A percentile compares a stretch with the other conserved stretches of the same genome.
phyloP scores from a whole-genome alignment of 2,329 filamentous ascomycete species.

The Colletotrichum tanaceti region DNA sequence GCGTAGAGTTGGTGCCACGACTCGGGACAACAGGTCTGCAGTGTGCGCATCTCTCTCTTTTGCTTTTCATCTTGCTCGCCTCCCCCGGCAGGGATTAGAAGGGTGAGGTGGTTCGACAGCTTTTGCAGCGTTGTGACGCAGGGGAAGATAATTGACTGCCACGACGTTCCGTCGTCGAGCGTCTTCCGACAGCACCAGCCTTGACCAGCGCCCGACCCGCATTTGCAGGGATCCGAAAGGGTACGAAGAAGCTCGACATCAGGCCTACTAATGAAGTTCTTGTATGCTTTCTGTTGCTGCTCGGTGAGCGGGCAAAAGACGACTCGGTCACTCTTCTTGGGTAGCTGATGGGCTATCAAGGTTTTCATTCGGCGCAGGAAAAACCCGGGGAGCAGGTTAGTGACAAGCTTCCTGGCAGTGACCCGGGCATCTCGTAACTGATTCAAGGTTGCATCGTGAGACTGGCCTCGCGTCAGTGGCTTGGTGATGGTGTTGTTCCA shows the following conservation, averaged over 20 bases:
- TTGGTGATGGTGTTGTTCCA: constrained; percentile 84
- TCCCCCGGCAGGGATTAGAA: constrained; percentile 77
- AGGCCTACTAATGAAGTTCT: constrained; percentile 80
- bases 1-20: constrained; percentile 79
- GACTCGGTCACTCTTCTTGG: constrained; percentile 93
- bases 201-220: constrained; percentile 74
- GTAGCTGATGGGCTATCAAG: constrained; percentile 89
- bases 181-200: constrained; percentile 83
- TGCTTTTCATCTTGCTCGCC: constrained; percentile 77
- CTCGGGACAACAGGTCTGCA: constrained; percentile 80
- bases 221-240: constrained; percentile 76
- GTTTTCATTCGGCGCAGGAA: constrained; percentile 95
- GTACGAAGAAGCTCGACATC: constrained; percentile 75
- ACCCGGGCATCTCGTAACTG: constrained; percentile 84
- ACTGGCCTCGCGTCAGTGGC: constrained; percentile 88
- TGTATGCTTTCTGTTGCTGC: constrained; percentile 83
- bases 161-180: constrained; percentile 72
- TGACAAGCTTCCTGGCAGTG: constrained; percentile 85
- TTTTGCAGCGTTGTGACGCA: constrained; percentile 86
- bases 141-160: constrained; percentile 86
- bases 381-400: constrained; percentile 88
- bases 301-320: constrained; percentile 94
- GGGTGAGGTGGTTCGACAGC: constrained; percentile 90
- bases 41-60: constrained; percentile 77
- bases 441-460: constrained; percentile 86